Percentiles rank a stretch among this genome's conserved stretches.
Conservation (phyloP, 1,139 yeast genomes). For the Blastobotrys proliferans region DNA sequence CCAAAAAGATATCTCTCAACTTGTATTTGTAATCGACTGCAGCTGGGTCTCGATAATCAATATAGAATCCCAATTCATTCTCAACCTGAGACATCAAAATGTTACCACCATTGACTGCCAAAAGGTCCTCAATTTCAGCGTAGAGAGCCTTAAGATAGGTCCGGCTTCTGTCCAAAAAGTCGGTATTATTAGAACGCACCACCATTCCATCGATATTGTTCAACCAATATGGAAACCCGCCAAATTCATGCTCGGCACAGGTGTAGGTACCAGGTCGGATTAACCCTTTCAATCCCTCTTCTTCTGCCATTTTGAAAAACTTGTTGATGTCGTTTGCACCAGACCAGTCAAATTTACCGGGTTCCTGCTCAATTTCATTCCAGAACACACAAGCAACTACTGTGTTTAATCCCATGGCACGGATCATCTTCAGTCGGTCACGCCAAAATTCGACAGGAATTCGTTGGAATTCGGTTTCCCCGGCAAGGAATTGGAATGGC, state of each 20-base stretch:
- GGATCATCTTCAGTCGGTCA: slow-evolving; percentile 7
- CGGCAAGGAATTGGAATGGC: slow-evolving; percentile 11
- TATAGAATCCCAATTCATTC: slow-evolving; percentile 11
- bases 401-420: slow-evolving; percentile 15
- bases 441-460: slow-evolving; percentile 9
- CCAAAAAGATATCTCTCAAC: slow-evolving; percentile 1
- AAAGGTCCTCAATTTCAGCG: background rate
- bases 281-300: slow-evolving; percentile 9
- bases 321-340: slow-evolving; percentile 7
- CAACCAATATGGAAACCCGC: slow-evolving; percentile 13
- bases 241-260: slow-evolving; percentile 14
- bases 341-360: slow-evolving; percentile 7
- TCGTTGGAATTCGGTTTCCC: slow-evolving; percentile 12
- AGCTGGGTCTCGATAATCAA: background rate
- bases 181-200: slow-evolving; percentile 5
- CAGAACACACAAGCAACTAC: slow-evolving; percentile 10
- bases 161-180: slow-evolving; percentile 2
- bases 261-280: slow-evolving; percentile 12
- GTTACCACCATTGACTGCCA: slow-evolving; percentile 9
- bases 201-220: slow-evolving; percentile 7
- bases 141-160: slow-evolving; percentile 2
- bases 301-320: slow-evolving; percentile 10
- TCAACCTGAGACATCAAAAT: slow-evolving; percentile 12
- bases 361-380: slow-evolving; percentile 10
- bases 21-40: slow-evolving; percentile 6